Conservation (phyloP, 208 protist species). For the Crithidia acanthocephali region DNA sequence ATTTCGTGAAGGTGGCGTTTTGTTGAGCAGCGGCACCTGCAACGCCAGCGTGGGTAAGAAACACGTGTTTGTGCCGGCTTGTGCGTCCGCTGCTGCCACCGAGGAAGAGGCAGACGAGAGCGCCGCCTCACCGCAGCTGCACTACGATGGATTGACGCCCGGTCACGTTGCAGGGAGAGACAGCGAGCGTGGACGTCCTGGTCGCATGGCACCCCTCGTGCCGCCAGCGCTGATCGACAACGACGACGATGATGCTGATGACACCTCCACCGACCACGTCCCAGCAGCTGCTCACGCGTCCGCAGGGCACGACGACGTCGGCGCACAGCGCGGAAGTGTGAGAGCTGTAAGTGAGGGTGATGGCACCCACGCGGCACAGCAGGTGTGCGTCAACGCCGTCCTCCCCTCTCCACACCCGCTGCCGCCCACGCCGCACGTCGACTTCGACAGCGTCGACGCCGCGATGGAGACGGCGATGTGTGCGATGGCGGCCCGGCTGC, state of each 20-base stretch:
- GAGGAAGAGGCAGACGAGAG: constrained; percentile 1
- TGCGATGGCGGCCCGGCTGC: constrained; percentile 25
- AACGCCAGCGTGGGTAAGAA: background rate
- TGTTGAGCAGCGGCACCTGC: background rate
- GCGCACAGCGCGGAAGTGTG: background rate
- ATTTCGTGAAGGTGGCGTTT: too few relatives aligned
- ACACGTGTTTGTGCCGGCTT: too few relatives aligned
- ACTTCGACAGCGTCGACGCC: background rate
- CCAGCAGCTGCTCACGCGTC: background rate
- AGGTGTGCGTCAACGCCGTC: background rate
- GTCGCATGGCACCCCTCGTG: constrained; percentile 12
- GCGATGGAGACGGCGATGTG: constrained; percentile 23
- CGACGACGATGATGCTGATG: background rate
- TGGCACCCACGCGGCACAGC: background rate
- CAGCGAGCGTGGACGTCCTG: background rate
- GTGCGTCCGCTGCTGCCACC: too few relatives aligned
- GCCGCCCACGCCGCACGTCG: constrained; percentile 6
- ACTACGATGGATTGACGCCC: background rate
- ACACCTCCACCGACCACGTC: background rate
- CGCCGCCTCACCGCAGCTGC: constrained; percentile 9
- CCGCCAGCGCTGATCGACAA: background rate
- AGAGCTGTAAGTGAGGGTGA: background rate
- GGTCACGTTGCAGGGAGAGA: background rate
- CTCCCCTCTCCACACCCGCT: background rate
- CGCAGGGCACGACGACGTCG: background rate